Evolutionary conservation across 2,329 filamentous ascomycete genomes (phyloP).

Genomic region (Diaporthe ilicicola): DNA sequence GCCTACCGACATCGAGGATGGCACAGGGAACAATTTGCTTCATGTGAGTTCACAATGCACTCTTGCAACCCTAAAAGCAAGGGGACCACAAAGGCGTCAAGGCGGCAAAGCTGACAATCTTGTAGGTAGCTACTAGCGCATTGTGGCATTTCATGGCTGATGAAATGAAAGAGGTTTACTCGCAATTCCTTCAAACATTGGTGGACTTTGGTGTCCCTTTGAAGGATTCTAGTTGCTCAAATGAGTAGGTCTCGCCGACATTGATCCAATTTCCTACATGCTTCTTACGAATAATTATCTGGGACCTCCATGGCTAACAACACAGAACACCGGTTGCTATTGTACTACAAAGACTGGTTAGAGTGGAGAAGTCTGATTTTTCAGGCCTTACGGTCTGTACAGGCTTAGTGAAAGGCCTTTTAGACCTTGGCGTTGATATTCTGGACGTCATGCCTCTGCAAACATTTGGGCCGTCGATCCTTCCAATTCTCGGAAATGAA

Average conservation of each 20-base stretch:
- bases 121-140: not conserved
- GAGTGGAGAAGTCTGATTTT: not conserved
- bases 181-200: not conserved
- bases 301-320: not conserved
- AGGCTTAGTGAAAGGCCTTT: not conserved
- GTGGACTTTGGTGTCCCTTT: not conserved
- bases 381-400: not conserved
- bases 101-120: not conserved
- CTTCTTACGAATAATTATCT: no score
- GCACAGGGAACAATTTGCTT: not conserved
- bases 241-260: not conserved
- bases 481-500: not conserved
- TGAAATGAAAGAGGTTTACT: slow-evolving; percentile 7
- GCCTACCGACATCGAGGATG: not conserved
- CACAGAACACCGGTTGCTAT: not conserved
- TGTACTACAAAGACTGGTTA: not conserved
- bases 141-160: not conserved
- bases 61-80: not conserved
- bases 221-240: not conserved
- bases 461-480: not conserved
- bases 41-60: not conserved
- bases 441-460: not conserved
- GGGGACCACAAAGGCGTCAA: not conserved
- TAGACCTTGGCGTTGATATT: not conserved
- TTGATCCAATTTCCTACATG: no score